phyloP scores from a whole-genome alignment of 306 rosid genomes.

The Sechiopsis laciniata region DNA sequence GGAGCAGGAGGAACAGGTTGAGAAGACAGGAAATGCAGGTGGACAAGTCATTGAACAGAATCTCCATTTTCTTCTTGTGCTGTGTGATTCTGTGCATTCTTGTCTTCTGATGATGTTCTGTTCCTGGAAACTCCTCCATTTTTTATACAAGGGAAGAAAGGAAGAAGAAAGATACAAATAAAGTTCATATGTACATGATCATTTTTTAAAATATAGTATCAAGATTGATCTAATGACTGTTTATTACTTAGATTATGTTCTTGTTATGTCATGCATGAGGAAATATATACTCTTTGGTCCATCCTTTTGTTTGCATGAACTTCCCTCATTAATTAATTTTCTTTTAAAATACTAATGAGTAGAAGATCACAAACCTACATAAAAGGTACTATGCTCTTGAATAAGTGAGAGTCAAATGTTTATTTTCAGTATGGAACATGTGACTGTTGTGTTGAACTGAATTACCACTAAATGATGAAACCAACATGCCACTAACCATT shows the following conservation, averaged over 20 bases:
- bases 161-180: neutral
- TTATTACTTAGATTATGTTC: neutral
- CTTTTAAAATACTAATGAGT: too few species aligned
- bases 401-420: too few species aligned
- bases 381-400: too few species aligned
- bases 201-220: neutral
- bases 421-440: too few species aligned
- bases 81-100: conserved; percentile 73
- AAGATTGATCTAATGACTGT: neutral
- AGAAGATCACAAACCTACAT: too few species aligned
- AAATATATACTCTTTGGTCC: too few species aligned
- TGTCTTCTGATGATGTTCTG: conserved; percentile 43
- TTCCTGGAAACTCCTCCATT: neutral
- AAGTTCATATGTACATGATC: neutral
- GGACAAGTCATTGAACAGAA: conserved; percentile 68
- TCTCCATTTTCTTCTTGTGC: conserved; percentile 74
- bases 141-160: neutral
- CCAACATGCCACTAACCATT: too few species aligned
- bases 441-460: too few species aligned
- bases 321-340: too few species aligned
- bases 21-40: conserved; percentile 85
- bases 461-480: too few species aligned
- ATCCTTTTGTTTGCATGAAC: too few species aligned
- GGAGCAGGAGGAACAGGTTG: conserved; percentile 47
- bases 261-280: neutral